Conservation (phyloP, 495 filamentous ascomycete species). For the Neurospora sp. region DNA sequence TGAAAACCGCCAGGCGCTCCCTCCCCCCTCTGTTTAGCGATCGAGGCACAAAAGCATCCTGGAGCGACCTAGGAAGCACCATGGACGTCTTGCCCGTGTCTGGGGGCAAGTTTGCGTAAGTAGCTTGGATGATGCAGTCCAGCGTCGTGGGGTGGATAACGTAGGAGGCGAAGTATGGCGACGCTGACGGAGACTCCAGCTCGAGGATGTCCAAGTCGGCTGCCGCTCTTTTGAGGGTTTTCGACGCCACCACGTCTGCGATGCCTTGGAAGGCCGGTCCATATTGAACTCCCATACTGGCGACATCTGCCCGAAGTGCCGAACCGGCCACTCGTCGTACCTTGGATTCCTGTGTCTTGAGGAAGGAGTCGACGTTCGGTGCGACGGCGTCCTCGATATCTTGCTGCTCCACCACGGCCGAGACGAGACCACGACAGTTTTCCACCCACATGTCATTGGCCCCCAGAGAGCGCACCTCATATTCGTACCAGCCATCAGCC, state of each 20-base stretch:
- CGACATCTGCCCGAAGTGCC: neutral
- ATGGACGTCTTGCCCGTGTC: constrained; percentile 14
- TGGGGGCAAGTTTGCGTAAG: constrained; percentile 14
- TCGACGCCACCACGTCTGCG: neutral
- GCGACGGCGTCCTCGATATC: neutral
- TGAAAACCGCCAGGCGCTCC: neutral
- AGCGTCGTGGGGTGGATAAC: no score
- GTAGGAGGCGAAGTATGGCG: constrained; percentile 2
- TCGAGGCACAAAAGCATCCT: constrained; percentile 15
- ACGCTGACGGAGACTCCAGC: constrained; percentile 11
- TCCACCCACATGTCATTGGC: neutral
- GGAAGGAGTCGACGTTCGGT: neutral
- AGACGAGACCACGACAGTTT: neutral
- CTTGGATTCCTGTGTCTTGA: neutral
- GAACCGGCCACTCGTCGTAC: neutral
- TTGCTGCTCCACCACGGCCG: neutral
- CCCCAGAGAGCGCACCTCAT: neutral
- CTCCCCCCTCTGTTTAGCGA: constrained; percentile 3
- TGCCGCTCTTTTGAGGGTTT: constrained; percentile 3
- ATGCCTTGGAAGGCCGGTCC: constrained; percentile 2
- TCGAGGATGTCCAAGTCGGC: no score
- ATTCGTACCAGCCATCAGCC: constrained; percentile 1
- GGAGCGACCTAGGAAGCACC: constrained; percentile 20
- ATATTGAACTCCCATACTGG: neutral
- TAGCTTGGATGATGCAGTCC: neutral